phyloP scores from a whole-genome alignment of 148 eudicot genomes.

The Vaccinium darrowii region DNA sequence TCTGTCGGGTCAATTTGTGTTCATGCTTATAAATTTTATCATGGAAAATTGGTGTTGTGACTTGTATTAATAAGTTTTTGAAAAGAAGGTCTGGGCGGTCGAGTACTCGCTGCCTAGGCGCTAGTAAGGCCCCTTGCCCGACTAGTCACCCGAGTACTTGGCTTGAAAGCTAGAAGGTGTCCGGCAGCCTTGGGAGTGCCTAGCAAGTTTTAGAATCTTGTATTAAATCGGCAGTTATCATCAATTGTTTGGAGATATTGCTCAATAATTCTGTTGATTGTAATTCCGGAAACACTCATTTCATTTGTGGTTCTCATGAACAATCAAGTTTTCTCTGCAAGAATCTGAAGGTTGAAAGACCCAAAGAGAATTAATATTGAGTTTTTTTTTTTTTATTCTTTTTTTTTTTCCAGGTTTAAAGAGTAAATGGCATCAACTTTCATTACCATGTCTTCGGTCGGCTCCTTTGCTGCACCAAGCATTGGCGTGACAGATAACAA shows the following conservation, averaged over 20 bases:
- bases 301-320: not conserved
- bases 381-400: not conserved
- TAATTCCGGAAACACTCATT: not conserved
- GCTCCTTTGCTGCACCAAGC: slow-evolving; percentile 38
- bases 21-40: not conserved
- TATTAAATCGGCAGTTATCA: not conserved
- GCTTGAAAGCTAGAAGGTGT: too few relatives aligned
- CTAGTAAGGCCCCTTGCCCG: too few relatives aligned
- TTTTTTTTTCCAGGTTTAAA: not conserved
- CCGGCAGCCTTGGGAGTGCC: too few relatives aligned
- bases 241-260: not conserved
- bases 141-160: too few relatives aligned
- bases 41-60: not conserved
- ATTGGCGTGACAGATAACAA: slow-evolving; percentile 39
- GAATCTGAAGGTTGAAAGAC: not conserved
- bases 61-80: too few relatives aligned
- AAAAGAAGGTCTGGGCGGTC: too few relatives aligned
- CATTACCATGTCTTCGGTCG: slow-evolving; percentile 45
- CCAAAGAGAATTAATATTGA: not conserved
- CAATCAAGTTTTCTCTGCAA: not conserved
- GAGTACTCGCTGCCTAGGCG: too few relatives aligned
- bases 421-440: slow-evolving; percentile 50
- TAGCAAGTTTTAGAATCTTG: not conserved
- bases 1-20: not conserved
- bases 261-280: not conserved